These are phyloP conservation scores for Nemania serpens DNA, from an alignment of 2,329 filamentous ascomycete genomes.

Conservation along the genomic window DNA sequence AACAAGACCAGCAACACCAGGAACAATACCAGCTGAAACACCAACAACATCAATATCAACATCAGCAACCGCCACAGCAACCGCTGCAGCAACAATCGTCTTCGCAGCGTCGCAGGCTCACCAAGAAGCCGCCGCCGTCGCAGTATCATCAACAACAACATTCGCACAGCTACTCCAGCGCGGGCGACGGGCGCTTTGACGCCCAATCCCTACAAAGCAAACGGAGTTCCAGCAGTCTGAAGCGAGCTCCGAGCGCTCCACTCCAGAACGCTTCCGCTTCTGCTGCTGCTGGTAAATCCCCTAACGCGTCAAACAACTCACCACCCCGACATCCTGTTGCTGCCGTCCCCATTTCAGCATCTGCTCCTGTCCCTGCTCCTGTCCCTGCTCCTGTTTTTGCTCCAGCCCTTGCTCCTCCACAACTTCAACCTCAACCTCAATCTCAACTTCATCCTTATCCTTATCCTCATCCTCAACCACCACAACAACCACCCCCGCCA, in stretches of 20 bases:
- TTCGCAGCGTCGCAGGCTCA: conserved; percentile 63
- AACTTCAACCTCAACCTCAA: too few species aligned
- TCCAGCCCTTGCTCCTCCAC: neutral
- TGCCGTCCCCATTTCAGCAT: neutral
- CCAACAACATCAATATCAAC: neutral
- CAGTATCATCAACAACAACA: conserved; percentile 22
- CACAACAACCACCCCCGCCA: neutral
- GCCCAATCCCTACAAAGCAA: conserved; percentile 63
- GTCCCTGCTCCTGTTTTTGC: conserved; percentile 34
- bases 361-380: conserved; percentile 42
- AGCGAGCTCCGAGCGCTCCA: conserved; percentile 64
- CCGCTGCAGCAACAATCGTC: conserved; percentile 12
- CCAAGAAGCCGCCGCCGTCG: conserved; percentile 62
- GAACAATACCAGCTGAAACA: neutral
- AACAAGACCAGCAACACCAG: neutral
- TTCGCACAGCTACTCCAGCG: conserved; percentile 48
- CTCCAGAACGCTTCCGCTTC: conserved; percentile 37
- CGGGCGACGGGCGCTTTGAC: conserved; percentile 60
- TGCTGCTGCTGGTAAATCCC: conserved; percentile 27
- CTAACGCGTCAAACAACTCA: conserved; percentile 49
- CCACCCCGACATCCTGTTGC: conserved; percentile 53
- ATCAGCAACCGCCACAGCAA: conserved; percentile 1
- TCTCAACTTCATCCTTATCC: conserved; percentile 10
- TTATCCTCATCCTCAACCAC: conserved; percentile 5
- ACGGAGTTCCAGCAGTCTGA: conserved; percentile 67